Evolutionary conservation across 345 rosid genomes (phyloP), one percentile per base, ranked within the genome.

Genomic region (Hibiscus tridactylites): DNA sequence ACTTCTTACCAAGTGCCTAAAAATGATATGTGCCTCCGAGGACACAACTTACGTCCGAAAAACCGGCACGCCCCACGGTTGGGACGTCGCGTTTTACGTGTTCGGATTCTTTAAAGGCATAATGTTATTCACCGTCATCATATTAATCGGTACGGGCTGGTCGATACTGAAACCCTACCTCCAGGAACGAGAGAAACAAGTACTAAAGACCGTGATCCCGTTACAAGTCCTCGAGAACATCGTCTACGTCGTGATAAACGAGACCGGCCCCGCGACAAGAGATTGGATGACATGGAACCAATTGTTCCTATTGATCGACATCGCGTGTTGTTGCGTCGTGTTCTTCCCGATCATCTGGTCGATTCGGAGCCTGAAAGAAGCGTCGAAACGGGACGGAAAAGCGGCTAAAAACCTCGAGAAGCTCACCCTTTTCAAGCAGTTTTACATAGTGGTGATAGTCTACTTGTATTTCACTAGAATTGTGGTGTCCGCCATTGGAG

Each of bases 261-360:
- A 83, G 33, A 79, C 83, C 0, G 91, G 87, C 5, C 88, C 87
- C 0, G 85, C 83, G n/a, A 80, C 85, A 0, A 83, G 77, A 21
- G 85, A 85, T 15, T 80, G 83, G 81, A 73, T 81, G 76, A 75
- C 86, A 0, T 87, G 91, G 91, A 83, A 79, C 50, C 85, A 81
- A 1, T 44, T 83, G 59, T 83, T 85, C 75, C 37, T 87, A 56
- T 54, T 83, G 70, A 79, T 85, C 6, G 88, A 87, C 49, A 62
- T 87, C 1, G 63, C 78, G 0, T 87, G 91, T 26, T 87, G 91
- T 17, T 81, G 77, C 60, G 82, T 86, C 0, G 88, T 87, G 80
- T 75, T 87, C 19, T 81, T 81, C 6, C 91, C 91, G 0, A 82
- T 87, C 29, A 62, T 85, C n/a, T 87, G 91, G 88, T 87, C 88